phyloP scores from a whole-genome alignment of 345 rosid genomes.

The Populus euphratica region DNA sequence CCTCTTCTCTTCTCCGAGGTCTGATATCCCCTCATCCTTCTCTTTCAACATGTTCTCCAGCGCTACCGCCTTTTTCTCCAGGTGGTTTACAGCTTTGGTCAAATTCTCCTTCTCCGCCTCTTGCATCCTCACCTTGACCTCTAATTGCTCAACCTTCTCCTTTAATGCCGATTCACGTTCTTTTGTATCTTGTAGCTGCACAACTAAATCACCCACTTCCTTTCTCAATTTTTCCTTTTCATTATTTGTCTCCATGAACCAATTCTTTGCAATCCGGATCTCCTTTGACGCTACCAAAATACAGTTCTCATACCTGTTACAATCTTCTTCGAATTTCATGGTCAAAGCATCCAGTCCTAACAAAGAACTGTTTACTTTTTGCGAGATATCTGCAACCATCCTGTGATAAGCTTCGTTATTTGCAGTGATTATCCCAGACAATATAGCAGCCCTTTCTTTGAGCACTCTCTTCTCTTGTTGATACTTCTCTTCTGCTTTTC shows the following conservation, averaged over 20 bases:
- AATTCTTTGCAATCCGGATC: slow-evolving; percentile 40
- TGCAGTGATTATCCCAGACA: slow-evolving; percentile 36
- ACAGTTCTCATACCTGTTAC: slow-evolving; percentile 29
- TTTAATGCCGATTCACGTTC: slow-evolving; percentile 31
- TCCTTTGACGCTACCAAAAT: slow-evolving; percentile 40
- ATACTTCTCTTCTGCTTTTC: slow-evolving; percentile 58
- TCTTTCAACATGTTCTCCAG: slow-evolving; percentile 46
- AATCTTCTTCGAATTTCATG: slow-evolving; percentile 40
- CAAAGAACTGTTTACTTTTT: slow-evolving; percentile 34
- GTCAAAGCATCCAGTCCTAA: slow-evolving; percentile 39
- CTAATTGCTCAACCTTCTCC: slow-evolving; percentile 45
- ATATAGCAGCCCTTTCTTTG: slow-evolving; percentile 40
- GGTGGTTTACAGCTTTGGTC: slow-evolving; percentile 26
- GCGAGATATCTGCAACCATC: slow-evolving; percentile 44
- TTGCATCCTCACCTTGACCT: slow-evolving; percentile 41
- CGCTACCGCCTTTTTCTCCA: slow-evolving; percentile 35
- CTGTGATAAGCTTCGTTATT: slow-evolving; percentile 39
- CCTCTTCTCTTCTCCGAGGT: slow-evolving; percentile 71
- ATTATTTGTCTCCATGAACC: slow-evolving; percentile 41
- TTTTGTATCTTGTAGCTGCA: slow-evolving; percentile 38
- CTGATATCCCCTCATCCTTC: slow-evolving; percentile 40
- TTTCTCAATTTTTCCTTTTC: slow-evolving; percentile 36
- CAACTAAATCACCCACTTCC: slow-evolving; percentile 28
- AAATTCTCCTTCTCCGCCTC: slow-evolving; percentile 51
- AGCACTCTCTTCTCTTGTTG: slow-evolving; percentile 57